These are phyloP conservation scores for Globisporangium apiculatum DNA, from an alignment of 352 stramenopile genomes.

Conservation along the genomic window DNA sequence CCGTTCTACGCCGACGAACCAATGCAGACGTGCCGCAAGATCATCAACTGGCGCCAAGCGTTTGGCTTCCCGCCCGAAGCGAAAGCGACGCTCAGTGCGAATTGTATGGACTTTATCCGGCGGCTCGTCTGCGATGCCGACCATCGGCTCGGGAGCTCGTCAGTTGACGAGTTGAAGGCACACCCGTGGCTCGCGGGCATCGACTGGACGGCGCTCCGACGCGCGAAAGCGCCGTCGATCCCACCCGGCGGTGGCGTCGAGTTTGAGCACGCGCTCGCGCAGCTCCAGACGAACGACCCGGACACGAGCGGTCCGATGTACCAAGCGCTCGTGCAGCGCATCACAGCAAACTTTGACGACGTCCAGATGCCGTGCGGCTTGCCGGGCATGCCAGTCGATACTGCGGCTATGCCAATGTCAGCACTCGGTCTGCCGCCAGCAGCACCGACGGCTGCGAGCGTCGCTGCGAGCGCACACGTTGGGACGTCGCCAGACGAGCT, in stretches of 20 bases:
- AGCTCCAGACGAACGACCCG: constrained; percentile 65
- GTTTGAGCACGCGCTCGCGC: constrained; percentile 87
- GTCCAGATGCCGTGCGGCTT: constrained; percentile 80
- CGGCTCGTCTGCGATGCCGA: constrained; percentile 89
- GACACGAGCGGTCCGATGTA: constrained; percentile 44
- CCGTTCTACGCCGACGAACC: constrained; percentile 96
- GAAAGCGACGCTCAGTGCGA: constrained; percentile 30
- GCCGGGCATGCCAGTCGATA: constrained; percentile 11
- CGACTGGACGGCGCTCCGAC: constrained; percentile 84
- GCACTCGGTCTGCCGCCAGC: background rate
- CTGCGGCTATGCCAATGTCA: background rate
- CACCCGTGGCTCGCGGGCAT: constrained; percentile 94
- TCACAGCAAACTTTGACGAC: constrained; percentile 95
- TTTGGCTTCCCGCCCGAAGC: constrained; percentile 59
- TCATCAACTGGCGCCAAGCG: constrained; percentile 66
- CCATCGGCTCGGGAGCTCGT: constrained; percentile 86
- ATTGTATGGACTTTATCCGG: constrained; percentile 86
- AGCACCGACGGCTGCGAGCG: constrained; percentile 1
- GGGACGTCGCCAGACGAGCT: constrained; percentile 16
- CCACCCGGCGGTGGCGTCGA: constrained; percentile 66
- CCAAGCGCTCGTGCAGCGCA: constrained; percentile 73
- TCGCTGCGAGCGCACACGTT: constrained; percentile 1
- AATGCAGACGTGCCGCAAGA: constrained; percentile 94
- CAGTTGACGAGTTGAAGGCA: constrained; percentile 91
- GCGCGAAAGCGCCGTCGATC: constrained; percentile 79